Evolutionary conservation across 495 filamentous ascomycete genomes (phyloP), one percentile per base, ranked within the genome.

Genomic region (Penicillium simplicissimum): DNA sequence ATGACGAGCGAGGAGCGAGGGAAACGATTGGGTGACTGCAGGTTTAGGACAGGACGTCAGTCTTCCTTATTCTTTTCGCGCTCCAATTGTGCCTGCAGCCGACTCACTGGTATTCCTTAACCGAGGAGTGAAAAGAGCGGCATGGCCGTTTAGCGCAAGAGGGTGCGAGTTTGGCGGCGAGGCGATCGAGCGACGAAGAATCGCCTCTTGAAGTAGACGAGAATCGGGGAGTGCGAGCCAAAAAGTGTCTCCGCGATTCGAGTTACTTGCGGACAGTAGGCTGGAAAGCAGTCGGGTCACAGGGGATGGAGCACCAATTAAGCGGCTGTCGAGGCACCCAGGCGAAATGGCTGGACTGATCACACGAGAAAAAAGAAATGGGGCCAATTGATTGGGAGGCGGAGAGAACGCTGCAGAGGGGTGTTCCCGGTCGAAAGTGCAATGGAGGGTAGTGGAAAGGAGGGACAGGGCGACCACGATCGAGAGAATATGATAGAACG

Each of bases 141-240:
- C 68, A 71, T 71, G 68, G 58, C 66, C 65, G 47, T 56, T 58
- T 37, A 47, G 57, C 60, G 47, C 58, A 55, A 61, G 43, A 38
- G 42, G 34, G 38, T 58, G 49, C 36, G 38, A 61, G 54, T 33
- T 47, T 54, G 43, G 55, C 42, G 57, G 51, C 37, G 45, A 56
- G 53, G 49, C 43, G 57, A 36, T 45, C 37, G 31, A 37, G 52
- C 21, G 45, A 28, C 23, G 25, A 13, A 31, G 19, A 21, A 19
- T 21, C 31, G 45, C 0, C 45, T 49, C 45, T 23, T 31, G 13
- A 31, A 49, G 23, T 49, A 49, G 45, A n/a, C 25, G 23, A 10
- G 28, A 49, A 28, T 23, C 58, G 55, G 40, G 21, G 38, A 21
- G 58, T 15, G 60, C 40, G 52, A 17, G 52, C 38, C 55, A 63